Percentiles rank a stretch among this genome's conserved stretches.
These are phyloP conservation scores for Arctostaphylos glauca DNA, from an alignment of 148 eudicot species.

Conservation along the genomic window DNA sequence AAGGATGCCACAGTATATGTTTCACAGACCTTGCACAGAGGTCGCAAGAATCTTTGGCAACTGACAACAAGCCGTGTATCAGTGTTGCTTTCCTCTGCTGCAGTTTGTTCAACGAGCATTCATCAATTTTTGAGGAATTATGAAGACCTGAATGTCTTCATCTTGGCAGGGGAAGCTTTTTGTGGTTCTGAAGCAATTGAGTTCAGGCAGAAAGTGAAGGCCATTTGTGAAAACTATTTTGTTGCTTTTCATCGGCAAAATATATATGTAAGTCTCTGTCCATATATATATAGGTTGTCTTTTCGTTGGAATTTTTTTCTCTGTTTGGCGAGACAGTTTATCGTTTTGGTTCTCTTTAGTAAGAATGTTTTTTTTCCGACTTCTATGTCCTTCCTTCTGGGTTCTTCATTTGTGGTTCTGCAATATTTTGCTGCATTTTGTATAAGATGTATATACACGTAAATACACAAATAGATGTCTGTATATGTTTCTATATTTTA, in stretches of 20 bases:
- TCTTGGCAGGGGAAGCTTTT: slow-evolving; percentile 91
- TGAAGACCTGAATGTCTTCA: slow-evolving; percentile 76
- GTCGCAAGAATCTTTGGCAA: slow-evolving; percentile 89
- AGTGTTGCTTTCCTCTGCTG: slow-evolving; percentile 80
- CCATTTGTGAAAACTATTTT: slow-evolving; percentile 78
- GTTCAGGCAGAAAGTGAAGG: slow-evolving; percentile 70
- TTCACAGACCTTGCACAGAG: slow-evolving; percentile 80
- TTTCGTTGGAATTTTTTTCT: neutral
- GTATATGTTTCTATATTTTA: neutral
- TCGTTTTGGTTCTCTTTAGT: neutral
- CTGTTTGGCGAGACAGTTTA: neutral
- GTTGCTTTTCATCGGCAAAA: slow-evolving; percentile 83
- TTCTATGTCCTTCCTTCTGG: neutral
- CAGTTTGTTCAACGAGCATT: slow-evolving; percentile 87
- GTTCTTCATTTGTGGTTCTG: neutral
- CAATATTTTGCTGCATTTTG: neutral
- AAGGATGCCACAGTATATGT: slow-evolving; percentile 77
- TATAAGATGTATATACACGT: neutral
- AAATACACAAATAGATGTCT: neutral
- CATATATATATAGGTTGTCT: neutral
- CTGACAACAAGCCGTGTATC: slow-evolving; percentile 82
- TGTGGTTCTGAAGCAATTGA: slow-evolving; percentile 81
- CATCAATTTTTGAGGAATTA: slow-evolving; percentile 88
- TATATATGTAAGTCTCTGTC: slow-evolving; percentile 63
- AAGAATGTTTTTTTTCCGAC: neutral